These are phyloP conservation scores for Coemansia sp. DNA, from an alignment of 192 early-diverging fungal species.

Conservation along the genomic window DNA sequence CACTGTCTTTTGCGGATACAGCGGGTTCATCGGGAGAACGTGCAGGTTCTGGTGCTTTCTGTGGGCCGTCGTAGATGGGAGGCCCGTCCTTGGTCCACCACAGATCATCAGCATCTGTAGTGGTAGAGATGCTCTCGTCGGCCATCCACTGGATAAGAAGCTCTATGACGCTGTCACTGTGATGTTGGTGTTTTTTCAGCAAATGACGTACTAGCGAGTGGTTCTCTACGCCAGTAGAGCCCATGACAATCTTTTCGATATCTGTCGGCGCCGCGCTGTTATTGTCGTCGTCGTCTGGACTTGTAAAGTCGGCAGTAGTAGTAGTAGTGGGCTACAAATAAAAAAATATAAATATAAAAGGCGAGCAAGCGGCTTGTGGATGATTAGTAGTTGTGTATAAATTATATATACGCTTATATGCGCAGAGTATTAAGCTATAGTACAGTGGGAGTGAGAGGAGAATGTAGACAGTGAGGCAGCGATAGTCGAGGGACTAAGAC, in stretches of 20 bases:
- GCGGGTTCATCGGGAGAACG: neutral
- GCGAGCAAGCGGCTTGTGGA: too few species aligned
- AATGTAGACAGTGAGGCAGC: neutral
- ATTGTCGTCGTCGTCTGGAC: conserved; percentile 25
- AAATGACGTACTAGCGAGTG: conserved; percentile 55
- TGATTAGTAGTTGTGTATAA: neutral
- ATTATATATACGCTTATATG: neutral
- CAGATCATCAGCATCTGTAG: neutral
- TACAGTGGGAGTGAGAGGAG: conserved; percentile 9
- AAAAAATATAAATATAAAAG: too few species aligned
- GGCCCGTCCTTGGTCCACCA: conserved; percentile 38
- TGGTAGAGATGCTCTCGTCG: conserved; percentile 1
- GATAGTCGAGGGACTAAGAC: neutral
- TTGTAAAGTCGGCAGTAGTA: too few species aligned
- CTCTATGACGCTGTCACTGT: conserved; percentile 61
- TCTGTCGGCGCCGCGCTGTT: conserved; percentile 26
- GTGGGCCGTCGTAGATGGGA: conserved; percentile 28
- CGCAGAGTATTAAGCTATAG: conserved; percentile 6
- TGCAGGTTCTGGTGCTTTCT: neutral
- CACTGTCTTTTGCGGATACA: neutral
- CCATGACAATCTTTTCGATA: conserved; percentile 62
- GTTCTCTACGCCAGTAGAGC: conserved; percentile 58
- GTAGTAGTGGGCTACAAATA: conserved; percentile 20
- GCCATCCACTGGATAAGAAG: conserved; percentile 55
- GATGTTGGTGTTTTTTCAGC: conserved; percentile 46